Base-by-base conservation (phyloP, 805 yeast species). In the Zygoascus flipseniorum region DNA sequence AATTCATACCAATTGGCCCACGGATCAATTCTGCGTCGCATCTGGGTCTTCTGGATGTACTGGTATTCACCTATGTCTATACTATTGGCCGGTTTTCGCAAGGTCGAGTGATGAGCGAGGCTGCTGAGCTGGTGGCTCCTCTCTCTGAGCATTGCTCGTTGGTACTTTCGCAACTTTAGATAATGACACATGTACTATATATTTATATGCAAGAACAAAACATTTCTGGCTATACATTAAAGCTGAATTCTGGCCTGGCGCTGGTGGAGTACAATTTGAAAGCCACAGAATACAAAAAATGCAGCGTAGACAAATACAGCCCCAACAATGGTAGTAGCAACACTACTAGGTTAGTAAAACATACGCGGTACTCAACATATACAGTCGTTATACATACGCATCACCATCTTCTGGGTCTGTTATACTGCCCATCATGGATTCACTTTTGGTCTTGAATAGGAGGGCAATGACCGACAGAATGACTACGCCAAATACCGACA, bases 331-430 rank as follows among this genome's bases (percentile, higher is more conserved):
- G 98, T 93, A 59, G 80, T 80, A 31, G 98, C 96, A 42, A 92
- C 98, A 31, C 82, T 78, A 41, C 26, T 3, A 9, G 47, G 19
- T 44, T 39, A 49, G 19, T 8, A 6, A 45, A 13, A 9, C 28
- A 23, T 52, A 46, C 8, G 39, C 16, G 16, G 39, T 11, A 5
- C 16, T 6, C 19, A 18, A 11, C 31, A 20, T 6, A 4, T 23
- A 6, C 28, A 23, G 28, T 23, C 28, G 3, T 45, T 2, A 43
- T 47, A 72, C 77, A 65, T 62, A 72, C 78, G 93, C 96, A 58
- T 82, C 81, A 14, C 98, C 98, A 66, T 93, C 93, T 60, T 80
- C 87, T 13, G 99, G 99, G 66, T 90, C 96, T 61, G 76, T 82
- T 56, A 82, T 81, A 42, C 96, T 86, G 4, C 99, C 99, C 73